phyloP scores from a whole-genome alignment of 139 green algal genomes.

The Nannochloris sp. region DNA sequence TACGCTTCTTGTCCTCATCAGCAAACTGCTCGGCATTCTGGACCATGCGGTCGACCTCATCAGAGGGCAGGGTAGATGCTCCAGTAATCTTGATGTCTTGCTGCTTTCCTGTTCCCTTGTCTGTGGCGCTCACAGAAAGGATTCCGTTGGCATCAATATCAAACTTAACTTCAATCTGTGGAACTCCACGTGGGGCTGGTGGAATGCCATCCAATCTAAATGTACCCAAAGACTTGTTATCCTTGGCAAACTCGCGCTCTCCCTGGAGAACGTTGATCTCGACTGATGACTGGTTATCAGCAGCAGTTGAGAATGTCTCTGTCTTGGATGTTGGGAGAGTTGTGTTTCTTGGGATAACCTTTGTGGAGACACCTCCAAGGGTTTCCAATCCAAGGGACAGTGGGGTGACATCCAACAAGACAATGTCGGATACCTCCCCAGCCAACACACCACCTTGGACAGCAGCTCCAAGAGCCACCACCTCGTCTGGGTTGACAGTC shows the following conservation, averaged over 20 bases:
- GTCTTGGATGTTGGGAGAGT: conserved; percentile 94
- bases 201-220: conserved; percentile 96
- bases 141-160: conserved; percentile 99
- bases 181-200: conserved; percentile 85
- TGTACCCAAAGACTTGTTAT: conserved; percentile 93
- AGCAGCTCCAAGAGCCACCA: conserved; percentile 94
- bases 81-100: conserved; percentile 98
- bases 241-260: conserved; percentile 75
- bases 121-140: conserved; percentile 81
- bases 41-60: conserved; percentile 95
- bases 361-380: conserved; percentile 94
- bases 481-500: conserved; percentile 98
- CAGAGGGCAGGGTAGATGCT: conserved; percentile 60
- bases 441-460: conserved; percentile 85
- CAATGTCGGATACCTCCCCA: conserved; percentile 77
- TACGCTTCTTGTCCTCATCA: conserved; percentile 83
- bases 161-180: conserved; percentile 97
- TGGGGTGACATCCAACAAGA: conserved; percentile 95
- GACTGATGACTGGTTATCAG: conserved; percentile 89
- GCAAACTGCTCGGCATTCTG: conserved; percentile 88
- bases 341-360: conserved; percentile 96
- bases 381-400: conserved; percentile 96
- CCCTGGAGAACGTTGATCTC: conserved; percentile 97
- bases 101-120: conserved; percentile 95
- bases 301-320: conserved; percentile 94